These are phyloP conservation scores for Alternaria novae-zelandiae DNA, from an alignment of 2,329 filamentous ascomycete species.

Conservation along the genomic window DNA sequence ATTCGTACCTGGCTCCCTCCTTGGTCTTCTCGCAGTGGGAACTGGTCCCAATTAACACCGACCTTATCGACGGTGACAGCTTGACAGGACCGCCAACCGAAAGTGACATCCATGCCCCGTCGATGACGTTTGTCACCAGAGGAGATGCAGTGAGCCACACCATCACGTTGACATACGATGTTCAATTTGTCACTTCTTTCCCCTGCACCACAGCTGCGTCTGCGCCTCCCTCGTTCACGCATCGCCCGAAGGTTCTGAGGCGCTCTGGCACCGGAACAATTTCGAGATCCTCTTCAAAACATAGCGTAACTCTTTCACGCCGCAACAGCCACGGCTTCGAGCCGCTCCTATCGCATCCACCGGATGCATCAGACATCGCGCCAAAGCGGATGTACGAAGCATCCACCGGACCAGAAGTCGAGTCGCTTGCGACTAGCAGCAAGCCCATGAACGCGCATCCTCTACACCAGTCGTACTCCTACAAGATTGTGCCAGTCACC, in stretches of 20 bases:
- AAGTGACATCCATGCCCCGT: constrained; percentile 34
- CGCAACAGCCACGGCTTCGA: constrained; percentile 46
- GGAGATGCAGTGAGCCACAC: constrained; percentile 21
- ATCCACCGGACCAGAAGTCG: constrained; percentile 17
- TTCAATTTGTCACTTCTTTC: constrained; percentile 62
- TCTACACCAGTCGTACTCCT: constrained; percentile 48
- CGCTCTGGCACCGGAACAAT: constrained; percentile 30
- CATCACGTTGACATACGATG: constrained; percentile 56
- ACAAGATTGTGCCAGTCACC: constrained; percentile 44
- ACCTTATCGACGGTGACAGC: constrained; percentile 32
- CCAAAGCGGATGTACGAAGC: constrained; percentile 35
- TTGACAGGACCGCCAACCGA: constrained; percentile 18
- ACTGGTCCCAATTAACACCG: constrained; percentile 29
- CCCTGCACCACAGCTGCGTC: constrained; percentile 57
- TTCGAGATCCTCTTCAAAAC: constrained; percentile 43
- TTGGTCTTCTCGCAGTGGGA: constrained; percentile 38
- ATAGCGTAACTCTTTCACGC: constrained; percentile 34
- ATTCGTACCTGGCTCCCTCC: constrained; percentile 18
- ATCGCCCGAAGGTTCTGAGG: constrained; percentile 30
- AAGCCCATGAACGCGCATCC: constrained; percentile 47
- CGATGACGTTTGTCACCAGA: constrained; percentile 43
- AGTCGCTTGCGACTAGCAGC: constrained; percentile 8
- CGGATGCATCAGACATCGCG: constrained; percentile 32
- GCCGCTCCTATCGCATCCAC: constrained; percentile 43
- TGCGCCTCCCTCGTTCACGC: constrained; percentile 19